Conservation (phyloP, 306 rosid species). For the Trifolium dubium region DNA sequence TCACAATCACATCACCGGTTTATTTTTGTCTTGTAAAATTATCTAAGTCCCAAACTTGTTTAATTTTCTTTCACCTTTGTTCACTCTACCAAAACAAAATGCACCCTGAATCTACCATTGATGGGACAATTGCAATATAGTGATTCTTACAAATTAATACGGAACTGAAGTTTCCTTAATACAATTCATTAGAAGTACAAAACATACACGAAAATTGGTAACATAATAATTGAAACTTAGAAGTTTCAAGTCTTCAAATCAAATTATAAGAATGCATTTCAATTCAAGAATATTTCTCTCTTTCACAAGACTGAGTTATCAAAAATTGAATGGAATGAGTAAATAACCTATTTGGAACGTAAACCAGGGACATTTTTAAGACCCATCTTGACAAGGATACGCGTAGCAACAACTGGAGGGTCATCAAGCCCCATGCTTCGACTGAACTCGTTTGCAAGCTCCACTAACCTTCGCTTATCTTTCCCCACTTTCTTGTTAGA, state of each 20-base stretch:
- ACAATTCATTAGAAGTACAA: neutral
- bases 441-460: conserved; percentile 95
- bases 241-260: conserved; percentile 16
- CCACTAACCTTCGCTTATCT: conserved; percentile 81
- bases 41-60: no score
- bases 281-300: neutral
- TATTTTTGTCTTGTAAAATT: conserved; percentile 1
- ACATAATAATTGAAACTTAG: neutral
- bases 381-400: conserved; percentile 95
- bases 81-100: no score
- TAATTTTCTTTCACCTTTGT: neutral
- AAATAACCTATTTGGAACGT: conserved; percentile 65
- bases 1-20: conserved; percentile 29
- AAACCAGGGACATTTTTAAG: conserved; percentile 83
- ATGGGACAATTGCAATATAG: no score
- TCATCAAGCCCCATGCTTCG: conserved; percentile 89
- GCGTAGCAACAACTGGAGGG: conserved; percentile 88
- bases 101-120: no score
- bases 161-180: neutral
- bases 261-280: neutral
- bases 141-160: no score
- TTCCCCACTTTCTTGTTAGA: conserved; percentile 76
- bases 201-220: neutral
- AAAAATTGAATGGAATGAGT: conserved; percentile 28
- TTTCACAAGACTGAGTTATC: neutral